Evolutionary conservation across 208 protist genomes (phyloP), one percentile per base, ranked within the genome.

Genomic region (Borovskyia barvae): DNA sequence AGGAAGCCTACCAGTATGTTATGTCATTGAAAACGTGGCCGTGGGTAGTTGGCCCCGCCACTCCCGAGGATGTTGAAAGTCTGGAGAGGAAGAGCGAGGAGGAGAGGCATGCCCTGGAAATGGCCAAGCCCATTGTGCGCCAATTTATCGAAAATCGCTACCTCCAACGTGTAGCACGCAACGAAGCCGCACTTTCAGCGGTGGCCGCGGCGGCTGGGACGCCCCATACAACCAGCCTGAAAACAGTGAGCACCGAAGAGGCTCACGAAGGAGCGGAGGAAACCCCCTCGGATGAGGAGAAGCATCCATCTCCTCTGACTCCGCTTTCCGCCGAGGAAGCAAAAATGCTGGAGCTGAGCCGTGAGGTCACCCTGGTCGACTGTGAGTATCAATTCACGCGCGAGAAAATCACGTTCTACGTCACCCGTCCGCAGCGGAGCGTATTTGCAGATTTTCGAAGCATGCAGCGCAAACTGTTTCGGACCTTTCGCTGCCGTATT

Each of bases 331-430:
- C 6, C 35, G 56, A 52, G 48, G 56, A 51, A 41, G 61, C 63
- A 50, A 39, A 48, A 37, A 72, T 43, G 55, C 53, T 47, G 45
- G 68, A 64, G 52, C 60, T 52, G 26, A 67, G 64, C 36, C 64
- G 55, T 6, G 48, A 71, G 55, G 64, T 71, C 28, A 58, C 47
- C 6, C 66, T 87, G 12, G 68, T 83, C 25, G 76, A 81, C 42
- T 73, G 68, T 37, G 84, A 92, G 58, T 92, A 77, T 56, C 80
- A 92, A 50, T 70, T 86, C 41, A 72, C 84, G 36, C 65, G 55
- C 14, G 47, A 84, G 49, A 92, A 92, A 61, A 70, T 92, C 17
- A 92, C 84, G 7, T 53, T 92, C 28, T 92, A 81, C 60, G 66
- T 87, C 14, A 69, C 54, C 17, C 78, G 78, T 17, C 76, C 78